Percentiles rank a stretch among this genome's conserved stretches.
phyloP scores from a whole-genome alignment of 495 filamentous ascomycete species.

The Lineolata rhizophorae region DNA sequence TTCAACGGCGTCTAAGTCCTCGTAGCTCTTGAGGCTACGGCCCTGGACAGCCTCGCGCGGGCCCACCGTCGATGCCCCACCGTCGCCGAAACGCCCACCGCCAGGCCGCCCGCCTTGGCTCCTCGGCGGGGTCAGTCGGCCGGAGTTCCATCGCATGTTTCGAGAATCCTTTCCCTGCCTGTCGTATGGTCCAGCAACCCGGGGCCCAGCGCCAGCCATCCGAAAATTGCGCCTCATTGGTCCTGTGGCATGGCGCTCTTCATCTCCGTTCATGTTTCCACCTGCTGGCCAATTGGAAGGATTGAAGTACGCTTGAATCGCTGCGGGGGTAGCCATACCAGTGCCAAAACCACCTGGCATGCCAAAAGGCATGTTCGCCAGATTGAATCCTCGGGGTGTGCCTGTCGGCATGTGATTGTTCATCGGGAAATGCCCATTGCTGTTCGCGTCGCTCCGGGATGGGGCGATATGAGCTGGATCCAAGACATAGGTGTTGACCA shows the following conservation, averaged over 20 bases:
- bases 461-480: slow-evolving; percentile 87
- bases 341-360: too few species aligned
- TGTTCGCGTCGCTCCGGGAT: slow-evolving; percentile 84
- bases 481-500: slow-evolving; percentile 83
- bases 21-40: slow-evolving; percentile 82
- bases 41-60: slow-evolving; percentile 76
- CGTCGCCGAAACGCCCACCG: slow-evolving; percentile 19
- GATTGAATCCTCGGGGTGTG: slow-evolving; percentile 78
- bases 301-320: slow-evolving; percentile 20
- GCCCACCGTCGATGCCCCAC: slow-evolving; percentile 49
- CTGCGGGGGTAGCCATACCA: slow-evolving; percentile 20
- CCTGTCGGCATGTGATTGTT: slow-evolving; percentile 53
- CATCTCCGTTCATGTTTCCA: too few species aligned
- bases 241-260: too few species aligned
- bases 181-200: slow-evolving; percentile 33
- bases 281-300: too few species aligned
- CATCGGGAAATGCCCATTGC: slow-evolving; percentile 84
- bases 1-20: slow-evolving; percentile 70
- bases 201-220: too few species aligned
- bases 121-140: slow-evolving; percentile 18
- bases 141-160: slow-evolving; percentile 16
- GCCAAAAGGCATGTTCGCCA: slow-evolving; percentile 40
- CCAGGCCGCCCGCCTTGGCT: slow-evolving; percentile 21
- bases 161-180: slow-evolving; percentile 21
- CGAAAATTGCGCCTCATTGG: too few species aligned